phyloP scores from a whole-genome alignment of 495 filamentous ascomycete genomes.

The Tuber calosporum region DNA sequence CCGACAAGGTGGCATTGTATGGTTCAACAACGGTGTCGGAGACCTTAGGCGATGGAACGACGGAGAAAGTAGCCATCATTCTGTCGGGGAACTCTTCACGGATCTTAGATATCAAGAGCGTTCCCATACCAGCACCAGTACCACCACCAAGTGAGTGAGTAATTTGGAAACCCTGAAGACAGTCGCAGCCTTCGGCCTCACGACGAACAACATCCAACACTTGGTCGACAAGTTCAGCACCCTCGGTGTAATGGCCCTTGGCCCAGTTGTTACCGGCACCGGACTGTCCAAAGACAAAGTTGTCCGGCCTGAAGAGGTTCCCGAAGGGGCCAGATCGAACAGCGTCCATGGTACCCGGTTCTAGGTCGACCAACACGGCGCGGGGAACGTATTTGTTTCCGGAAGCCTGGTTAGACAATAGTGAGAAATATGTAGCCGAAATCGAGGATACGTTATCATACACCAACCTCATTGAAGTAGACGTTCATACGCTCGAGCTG shows the following conservation, averaged over 20 bases:
- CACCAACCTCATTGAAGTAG: slow-evolving; percentile 97
- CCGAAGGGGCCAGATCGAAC: slow-evolving; percentile 98
- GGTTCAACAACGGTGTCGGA: slow-evolving; percentile 99
- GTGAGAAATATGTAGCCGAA: background rate
- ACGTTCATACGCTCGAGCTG: slow-evolving; percentile 99
- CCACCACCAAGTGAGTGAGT: slow-evolving; percentile 99
- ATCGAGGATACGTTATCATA: background rate
- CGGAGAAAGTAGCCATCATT: slow-evolving; percentile 99
- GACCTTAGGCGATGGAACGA: slow-evolving; percentile 98
- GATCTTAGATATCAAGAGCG: slow-evolving; percentile 99
- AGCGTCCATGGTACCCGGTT: slow-evolving; percentile 98
- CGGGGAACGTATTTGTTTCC: slow-evolving; percentile 99
- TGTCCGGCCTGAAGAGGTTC: slow-evolving; percentile 99
- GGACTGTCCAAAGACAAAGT: slow-evolving; percentile 99
- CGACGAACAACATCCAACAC: slow-evolving; percentile 98
- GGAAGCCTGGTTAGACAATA: slow-evolving; percentile 57
- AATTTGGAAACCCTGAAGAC: slow-evolving; percentile 99
- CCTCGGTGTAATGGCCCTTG: slow-evolving; percentile 99
- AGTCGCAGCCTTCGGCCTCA: slow-evolving; percentile 98
- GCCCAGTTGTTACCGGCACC: slow-evolving; percentile 99
- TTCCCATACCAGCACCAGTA: slow-evolving; percentile 99
- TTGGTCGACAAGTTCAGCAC: slow-evolving; percentile 96
- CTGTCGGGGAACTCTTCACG: slow-evolving; percentile 99
- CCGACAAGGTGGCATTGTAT: slow-evolving; percentile 98
- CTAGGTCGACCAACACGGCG: slow-evolving; percentile 98